Base-by-base conservation (phyloP, 768 basidiomycete species). In the Amanita inopinata region DNA sequence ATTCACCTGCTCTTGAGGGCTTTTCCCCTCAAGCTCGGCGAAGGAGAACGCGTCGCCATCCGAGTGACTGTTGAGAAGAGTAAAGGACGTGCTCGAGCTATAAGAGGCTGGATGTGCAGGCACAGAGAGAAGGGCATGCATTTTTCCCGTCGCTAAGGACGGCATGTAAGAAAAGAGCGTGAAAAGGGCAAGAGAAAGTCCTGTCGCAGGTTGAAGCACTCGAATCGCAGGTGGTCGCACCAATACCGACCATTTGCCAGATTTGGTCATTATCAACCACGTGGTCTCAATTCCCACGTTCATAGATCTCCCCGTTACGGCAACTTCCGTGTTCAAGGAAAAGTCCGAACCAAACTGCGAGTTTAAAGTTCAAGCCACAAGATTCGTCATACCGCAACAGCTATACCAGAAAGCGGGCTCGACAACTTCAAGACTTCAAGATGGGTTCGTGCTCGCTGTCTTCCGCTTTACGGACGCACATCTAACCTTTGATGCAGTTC, bases 371-470 rank as follows among this genome's bases (percentile, higher is more conserved):
- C 56, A 62, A 70, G 69, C 67, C 69, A 69, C 69, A 45, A 42
- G 32, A n/a, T 33, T 48, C 37, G 32, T 24, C 45, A 42, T 46
- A 46, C 49, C 33, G 42, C 46, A 44, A 49, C 46, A 45, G 51
- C 50, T 57, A 43, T 44, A 43, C 46, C 55, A 49, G 51, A 53
- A 56, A 60, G 56, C 56, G 64, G 56, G 65, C 55, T 60, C 59
- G 61, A 66, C 66, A 70, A 62, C 67, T 62, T 69, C 67, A 71
- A 71, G 65, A 69, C 66, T 61, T 65, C 70, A 76, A 74, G 71
- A 80, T 80, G 78, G 78, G 78, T 80, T 54, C 57, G 76, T 71
- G 53, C 40, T 60, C 52, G 39, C 53, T 52, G 46, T 49, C 36
- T 18, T 50, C 47, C 25, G 33, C 33, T 44, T 33, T 5, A 44